Evolutionary conservation across 1,139 yeast species (phyloP).

Genomic region (Sugiyamaella grinbergsii): DNA sequence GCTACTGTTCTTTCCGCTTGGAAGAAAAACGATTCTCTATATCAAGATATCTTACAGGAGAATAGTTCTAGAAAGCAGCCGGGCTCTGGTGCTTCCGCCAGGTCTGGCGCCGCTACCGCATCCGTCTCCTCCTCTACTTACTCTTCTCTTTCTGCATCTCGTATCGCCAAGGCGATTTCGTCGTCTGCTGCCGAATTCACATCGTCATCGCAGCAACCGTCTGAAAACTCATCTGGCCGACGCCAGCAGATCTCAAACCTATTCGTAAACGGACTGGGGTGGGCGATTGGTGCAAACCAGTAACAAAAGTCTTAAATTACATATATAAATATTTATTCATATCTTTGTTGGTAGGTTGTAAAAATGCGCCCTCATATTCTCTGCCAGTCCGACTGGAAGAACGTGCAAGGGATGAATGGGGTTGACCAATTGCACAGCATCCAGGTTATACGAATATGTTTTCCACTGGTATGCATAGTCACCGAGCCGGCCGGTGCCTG

Average conservation of each 20-base stretch:
- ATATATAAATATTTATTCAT: neutral
- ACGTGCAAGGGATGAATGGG: slow-evolving; percentile 68
- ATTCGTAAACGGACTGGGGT: slow-evolving; percentile 60
- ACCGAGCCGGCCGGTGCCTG: slow-evolving; percentile 31
- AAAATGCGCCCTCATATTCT: slow-evolving; percentile 35
- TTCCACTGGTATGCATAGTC: slow-evolving; percentile 38
- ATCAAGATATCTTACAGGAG: slow-evolving; percentile 5
- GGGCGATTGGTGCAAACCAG: slow-evolving; percentile 64
- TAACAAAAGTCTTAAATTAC: slow-evolving; percentile 6
- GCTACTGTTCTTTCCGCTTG: slow-evolving; percentile 40
- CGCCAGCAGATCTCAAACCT: slow-evolving; percentile 56
- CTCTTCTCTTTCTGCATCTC: slow-evolving; percentile 25
- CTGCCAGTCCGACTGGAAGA: slow-evolving; percentile 50
- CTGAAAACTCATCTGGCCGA: slow-evolving; percentile 29
- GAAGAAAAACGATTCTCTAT: slow-evolving; percentile 36
- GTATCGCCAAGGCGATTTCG: slow-evolving; percentile 33
- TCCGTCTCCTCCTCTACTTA: too few relatives aligned
- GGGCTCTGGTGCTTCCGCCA: neutral
- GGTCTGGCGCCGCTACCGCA: neutral
- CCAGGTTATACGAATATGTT: slow-evolving; percentile 26
- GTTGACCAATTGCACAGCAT: slow-evolving; percentile 35
- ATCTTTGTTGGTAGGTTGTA: neutral
- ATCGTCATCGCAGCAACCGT: slow-evolving; percentile 27
- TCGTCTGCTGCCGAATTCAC: slow-evolving; percentile 32
- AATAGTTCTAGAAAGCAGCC: slow-evolving; percentile 3